A percentile compares a stretch with the other conserved stretches of the same genome.
These are phyloP conservation scores for Candida mattraensis DNA, from an alignment of 805 yeast genomes.

Conservation along the genomic window DNA sequence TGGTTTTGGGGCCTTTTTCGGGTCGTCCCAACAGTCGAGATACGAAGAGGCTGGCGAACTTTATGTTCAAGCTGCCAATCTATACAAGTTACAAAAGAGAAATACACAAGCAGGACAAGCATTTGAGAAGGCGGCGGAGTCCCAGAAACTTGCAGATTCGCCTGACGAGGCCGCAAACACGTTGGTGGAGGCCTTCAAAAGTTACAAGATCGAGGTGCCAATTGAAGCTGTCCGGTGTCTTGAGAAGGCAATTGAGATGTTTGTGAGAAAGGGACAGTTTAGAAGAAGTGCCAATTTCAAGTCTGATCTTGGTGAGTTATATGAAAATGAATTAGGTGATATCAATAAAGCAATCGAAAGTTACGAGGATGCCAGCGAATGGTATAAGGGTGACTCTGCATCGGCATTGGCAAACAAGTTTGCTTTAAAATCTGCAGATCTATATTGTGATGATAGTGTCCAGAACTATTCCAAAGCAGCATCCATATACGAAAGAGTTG, in stretches of 20 bases:
- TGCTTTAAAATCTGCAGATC: conserved; percentile 83
- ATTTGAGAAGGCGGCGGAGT: conserved; percentile 82
- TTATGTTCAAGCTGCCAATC: conserved; percentile 91
- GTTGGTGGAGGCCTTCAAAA: conserved; percentile 86
- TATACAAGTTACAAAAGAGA: conserved; percentile 75
- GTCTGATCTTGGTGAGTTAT: conserved; percentile 84
- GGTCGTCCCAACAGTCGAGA: conserved; percentile 60
- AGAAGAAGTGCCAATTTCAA: conserved; percentile 95
- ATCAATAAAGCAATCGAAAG: conserved; percentile 66
- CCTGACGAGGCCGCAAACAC: conserved; percentile 92
- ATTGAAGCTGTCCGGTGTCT: conserved; percentile 75
- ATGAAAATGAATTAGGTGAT: conserved; percentile 75
- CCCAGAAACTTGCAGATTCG: conserved; percentile 70
- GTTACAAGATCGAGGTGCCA: conserved; percentile 73
- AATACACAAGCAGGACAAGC: conserved; percentile 74
- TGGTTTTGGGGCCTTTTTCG: conserved; percentile 67
- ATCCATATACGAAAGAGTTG: conserved; percentile 73
- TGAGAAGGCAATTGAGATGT: conserved; percentile 74
- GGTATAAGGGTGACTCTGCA: conserved; percentile 93
- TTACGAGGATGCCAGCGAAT: conserved; percentile 93
- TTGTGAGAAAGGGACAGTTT: conserved; percentile 90
- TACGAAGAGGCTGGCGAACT: conserved; percentile 92
- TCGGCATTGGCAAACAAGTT: conserved; percentile 88
- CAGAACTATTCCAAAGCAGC: conserved; percentile 79
- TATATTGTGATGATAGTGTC: conserved; percentile 60